Percentiles rank a stretch among this genome's conserved stretches.
phyloP scores from a whole-genome alignment of 495 filamentous ascomycete genomes.

The Neurospora africana region DNA sequence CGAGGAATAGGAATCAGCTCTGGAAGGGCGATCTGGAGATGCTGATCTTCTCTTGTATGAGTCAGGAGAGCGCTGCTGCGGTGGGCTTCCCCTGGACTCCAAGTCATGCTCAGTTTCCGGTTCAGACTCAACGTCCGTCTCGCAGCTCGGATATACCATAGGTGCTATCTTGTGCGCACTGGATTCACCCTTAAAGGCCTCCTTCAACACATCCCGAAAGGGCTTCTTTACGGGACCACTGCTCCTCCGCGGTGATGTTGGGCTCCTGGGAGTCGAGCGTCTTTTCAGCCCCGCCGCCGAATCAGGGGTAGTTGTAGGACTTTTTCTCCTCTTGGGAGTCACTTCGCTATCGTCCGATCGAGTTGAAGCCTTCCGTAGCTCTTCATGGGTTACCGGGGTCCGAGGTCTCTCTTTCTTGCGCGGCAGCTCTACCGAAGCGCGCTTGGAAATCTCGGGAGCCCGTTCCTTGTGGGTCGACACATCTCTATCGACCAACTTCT shows the following conservation, averaged over 20 bases:
- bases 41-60: slow-evolving; percentile 13
- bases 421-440: background rate
- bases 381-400: background rate
- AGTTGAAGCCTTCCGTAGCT: slow-evolving; percentile 6
- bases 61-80: slow-evolving; percentile 18
- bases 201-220: slow-evolving; percentile 40
- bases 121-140: slow-evolving; percentile 24
- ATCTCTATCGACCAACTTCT: background rate
- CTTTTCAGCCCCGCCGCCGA: slow-evolving; percentile 29
- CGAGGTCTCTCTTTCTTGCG: background rate
- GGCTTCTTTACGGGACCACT: slow-evolving; percentile 21
- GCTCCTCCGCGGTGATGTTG: slow-evolving; percentile 30
- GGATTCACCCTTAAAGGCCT: slow-evolving; percentile 48
- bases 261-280: slow-evolving; percentile 35
- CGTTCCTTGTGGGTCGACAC: background rate
- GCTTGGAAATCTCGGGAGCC: background rate
- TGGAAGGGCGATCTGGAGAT: slow-evolving; percentile 24
- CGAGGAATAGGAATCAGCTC: slow-evolving; percentile 22
- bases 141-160: slow-evolving; percentile 33
- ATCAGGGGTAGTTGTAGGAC: slow-evolving; percentile 13
- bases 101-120: slow-evolving; percentile 19
- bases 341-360: slow-evolving; percentile 16
- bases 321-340: slow-evolving; percentile 21
- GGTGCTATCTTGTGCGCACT: slow-evolving; percentile 30
- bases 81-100: slow-evolving; percentile 5